A percentile compares a stretch with the other conserved stretches of the same genome.
Conservation (phyloP, 2,329 filamentous ascomycete species). For the Calonectria henricotiae region DNA sequence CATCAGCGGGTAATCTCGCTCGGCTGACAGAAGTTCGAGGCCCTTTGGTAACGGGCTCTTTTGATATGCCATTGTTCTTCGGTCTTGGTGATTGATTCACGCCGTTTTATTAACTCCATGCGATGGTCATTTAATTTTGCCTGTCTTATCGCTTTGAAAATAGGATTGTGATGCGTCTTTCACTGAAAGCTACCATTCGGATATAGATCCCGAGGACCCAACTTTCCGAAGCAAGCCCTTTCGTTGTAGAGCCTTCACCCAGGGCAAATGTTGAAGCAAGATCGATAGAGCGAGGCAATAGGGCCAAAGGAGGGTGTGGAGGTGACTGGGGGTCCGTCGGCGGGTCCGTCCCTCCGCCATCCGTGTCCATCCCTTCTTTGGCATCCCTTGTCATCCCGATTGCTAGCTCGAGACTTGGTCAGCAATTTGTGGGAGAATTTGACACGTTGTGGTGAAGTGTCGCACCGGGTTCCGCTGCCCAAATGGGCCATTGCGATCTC, state of each 20-base stretch:
- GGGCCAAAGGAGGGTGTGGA: constrained; percentile 36
- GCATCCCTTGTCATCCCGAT: constrained; percentile 30
- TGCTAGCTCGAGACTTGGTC: constrained; percentile 33
- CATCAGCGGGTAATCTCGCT: constrained; percentile 35
- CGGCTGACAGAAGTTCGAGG: constrained; percentile 26
- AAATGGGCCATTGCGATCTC: constrained; percentile 31
- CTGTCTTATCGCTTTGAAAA: background rate
- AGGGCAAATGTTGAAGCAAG: constrained; percentile 26
- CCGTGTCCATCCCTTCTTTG: constrained; percentile 30
- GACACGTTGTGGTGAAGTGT: constrained; percentile 28
- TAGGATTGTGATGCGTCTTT: background rate
- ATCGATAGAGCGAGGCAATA: constrained; percentile 25
- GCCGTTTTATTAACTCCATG: background rate
- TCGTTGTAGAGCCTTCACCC: constrained; percentile 16
- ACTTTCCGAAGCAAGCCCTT: background rate
- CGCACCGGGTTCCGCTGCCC: constrained; percentile 27
- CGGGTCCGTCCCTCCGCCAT: constrained; percentile 33
- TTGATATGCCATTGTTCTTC: background rate
- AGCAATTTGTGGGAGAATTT: constrained; percentile 31
- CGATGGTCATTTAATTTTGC: background rate
- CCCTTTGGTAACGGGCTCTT: constrained; percentile 2
- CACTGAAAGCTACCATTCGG: background rate
- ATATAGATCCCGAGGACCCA: constrained; percentile 11
- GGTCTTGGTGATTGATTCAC: background rate
- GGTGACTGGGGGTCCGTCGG: constrained; percentile 34